These are phyloP conservation scores for Spathaspora passalidarum DNA, from an alignment of 805 yeast species.

Conservation along the genomic window DNA sequence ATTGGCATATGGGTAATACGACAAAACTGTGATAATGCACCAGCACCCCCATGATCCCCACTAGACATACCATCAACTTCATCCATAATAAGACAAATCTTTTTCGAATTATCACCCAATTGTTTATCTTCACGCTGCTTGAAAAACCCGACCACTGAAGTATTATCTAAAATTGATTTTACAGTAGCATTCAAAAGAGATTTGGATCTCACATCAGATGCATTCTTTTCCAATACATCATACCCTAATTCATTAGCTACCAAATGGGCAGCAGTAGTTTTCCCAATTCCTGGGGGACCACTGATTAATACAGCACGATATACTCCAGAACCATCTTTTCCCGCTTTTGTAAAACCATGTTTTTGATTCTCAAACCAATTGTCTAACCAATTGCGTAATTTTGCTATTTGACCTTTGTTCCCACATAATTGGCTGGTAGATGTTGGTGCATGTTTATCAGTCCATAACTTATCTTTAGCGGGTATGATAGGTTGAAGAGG, in stretches of 20 bases:
- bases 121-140: constrained; percentile 32
- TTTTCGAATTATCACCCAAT: constrained; percentile 41
- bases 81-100: constrained; percentile 89
- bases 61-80: constrained; percentile 99
- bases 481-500: constrained; percentile 10
- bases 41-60: constrained; percentile 98
- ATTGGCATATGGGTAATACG: constrained; percentile 83
- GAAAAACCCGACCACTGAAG: constrained; percentile 80
- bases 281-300: constrained; percentile 88
- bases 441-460: constrained; percentile 87
- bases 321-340: constrained; percentile 47
- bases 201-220: constrained; percentile 89
- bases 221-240: constrained; percentile 75
- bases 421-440: constrained; percentile 81
- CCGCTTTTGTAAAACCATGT: constrained; percentile 54
- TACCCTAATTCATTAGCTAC: constrained; percentile 68
- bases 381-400: constrained; percentile 68
- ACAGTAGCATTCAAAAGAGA: constrained; percentile 65
- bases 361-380: constrained; percentile 67
- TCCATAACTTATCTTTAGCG: constrained; percentile 78
- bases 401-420: constrained; percentile 70
- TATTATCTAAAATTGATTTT: constrained; percentile 70
- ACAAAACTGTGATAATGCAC: constrained; percentile 86
- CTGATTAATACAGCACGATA: constrained; percentile 79
- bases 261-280: constrained; percentile 77